Evolutionary conservation across 345 rosid genomes (phyloP), one percentile per base, ranked within the genome.

Genomic region (Ailanthus altissimus): DNA sequence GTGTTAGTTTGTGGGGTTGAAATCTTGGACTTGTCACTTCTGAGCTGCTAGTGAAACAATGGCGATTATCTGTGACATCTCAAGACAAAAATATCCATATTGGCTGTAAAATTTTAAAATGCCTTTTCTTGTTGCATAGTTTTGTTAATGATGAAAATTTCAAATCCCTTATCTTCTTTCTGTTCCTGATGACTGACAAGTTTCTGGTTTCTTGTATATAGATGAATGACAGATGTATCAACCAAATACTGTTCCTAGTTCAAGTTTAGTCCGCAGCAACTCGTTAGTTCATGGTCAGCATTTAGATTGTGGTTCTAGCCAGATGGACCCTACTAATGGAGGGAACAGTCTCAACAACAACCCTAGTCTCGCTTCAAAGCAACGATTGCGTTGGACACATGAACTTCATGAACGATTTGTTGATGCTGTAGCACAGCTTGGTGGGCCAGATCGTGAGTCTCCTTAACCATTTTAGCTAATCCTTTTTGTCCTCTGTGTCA

Each of bases 331-430:
- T 46, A 79, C 81, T 53, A 86, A 75, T 70, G 97, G 93, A 75
- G 97, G 92, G 60, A 89, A 78, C 88, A 86, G 71, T 81, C 80
- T 76, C 78, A 83, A 79, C 76, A 88, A 83, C 86, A 90, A 87
- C 82, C 78, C 93, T 59, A 91, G 83, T 87, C 98, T 90, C 80
- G 93, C 99, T 53, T 96, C 99, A 25, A 96, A 96, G 88, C 99
- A 93, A 82, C 87, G 98, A 51, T 71, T 96, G 83, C 98, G 97
- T 60, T 96, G 99, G 99, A 96, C 99, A 21, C 89, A 96, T 79
- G 99, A 96, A 72, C 99, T 96, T 75, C 99, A 96, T 74, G 99
- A 96, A 53, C 99, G 98, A 74, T 96, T 96, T 83, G 99, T 96
- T 72, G 97, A 93, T 88, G 94, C 98, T n/a, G 99, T 96, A 15